Conservation (phyloP, 1,284 basidiomycete genomes). For the Sparassis latifolia region DNA sequence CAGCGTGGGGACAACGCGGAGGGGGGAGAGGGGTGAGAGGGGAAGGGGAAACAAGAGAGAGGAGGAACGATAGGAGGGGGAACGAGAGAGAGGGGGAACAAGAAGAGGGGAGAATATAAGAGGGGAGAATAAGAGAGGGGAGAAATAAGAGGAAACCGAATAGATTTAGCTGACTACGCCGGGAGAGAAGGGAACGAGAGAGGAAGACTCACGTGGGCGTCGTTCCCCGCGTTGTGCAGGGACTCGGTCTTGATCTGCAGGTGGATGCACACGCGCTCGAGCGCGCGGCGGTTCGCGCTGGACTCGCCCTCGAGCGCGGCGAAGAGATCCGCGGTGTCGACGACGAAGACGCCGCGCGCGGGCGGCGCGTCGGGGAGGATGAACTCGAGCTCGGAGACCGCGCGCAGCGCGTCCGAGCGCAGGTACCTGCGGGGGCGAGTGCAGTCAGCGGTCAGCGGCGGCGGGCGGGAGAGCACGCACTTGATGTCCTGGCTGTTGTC, state of each 20-base stretch:
- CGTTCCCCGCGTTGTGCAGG: slow-evolving; percentile 83
- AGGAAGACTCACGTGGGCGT: slow-evolving; percentile 57
- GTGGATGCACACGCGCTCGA: slow-evolving; percentile 55
- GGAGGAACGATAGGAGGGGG: no score
- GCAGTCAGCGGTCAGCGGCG: not conserved
- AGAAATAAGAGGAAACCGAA: not conserved
- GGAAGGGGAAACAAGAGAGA: not conserved
- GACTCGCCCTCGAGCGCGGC: slow-evolving; percentile 59
- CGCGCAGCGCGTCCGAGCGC: slow-evolving; percentile 39
- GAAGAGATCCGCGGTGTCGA: slow-evolving; percentile 73
- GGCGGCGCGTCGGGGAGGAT: slow-evolving; percentile 50
- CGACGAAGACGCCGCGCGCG: slow-evolving; percentile 47
- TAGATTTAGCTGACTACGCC: not conserved
- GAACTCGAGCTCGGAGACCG: slow-evolving; percentile 46
- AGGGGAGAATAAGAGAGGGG: not conserved
- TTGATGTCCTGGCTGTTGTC: slow-evolving; percentile 69
- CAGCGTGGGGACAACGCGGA: not conserved
- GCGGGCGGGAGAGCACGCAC: slow-evolving; percentile 28
- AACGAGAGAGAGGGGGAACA: no score
- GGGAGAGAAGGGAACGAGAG: not conserved
- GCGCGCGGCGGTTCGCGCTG: slow-evolving; percentile 40
- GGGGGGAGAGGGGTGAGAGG: not conserved
- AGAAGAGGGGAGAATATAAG: no score
- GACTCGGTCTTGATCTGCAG: slow-evolving; percentile 49
- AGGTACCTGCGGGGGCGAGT: slow-evolving; percentile 38